Percentiles rank a stretch among this genome's conserved stretches.
Evolutionary conservation across 192 early-diverging fungal genomes (phyloP).

Genomic region (Glomus cerebriforme): DNA sequence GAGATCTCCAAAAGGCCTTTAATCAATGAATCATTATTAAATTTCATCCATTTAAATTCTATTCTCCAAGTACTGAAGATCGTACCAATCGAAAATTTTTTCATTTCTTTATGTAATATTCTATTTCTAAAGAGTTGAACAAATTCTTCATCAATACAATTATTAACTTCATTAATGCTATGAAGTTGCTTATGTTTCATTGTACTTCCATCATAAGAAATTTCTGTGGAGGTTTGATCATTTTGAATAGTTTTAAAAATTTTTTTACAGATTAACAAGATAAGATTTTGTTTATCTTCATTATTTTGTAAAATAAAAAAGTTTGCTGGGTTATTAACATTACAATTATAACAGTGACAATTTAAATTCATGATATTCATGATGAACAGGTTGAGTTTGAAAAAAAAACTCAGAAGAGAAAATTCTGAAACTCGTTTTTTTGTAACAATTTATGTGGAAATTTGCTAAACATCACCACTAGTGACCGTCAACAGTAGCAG

Average conservation of each 20-base stretch:
- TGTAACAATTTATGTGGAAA: too few relatives aligned
- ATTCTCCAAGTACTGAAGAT: not conserved
- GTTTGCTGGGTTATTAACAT: too few relatives aligned
- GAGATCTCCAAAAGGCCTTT: not conserved
- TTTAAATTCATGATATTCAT: not conserved
- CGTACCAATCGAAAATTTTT: not conserved
- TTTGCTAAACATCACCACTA: too few relatives aligned
- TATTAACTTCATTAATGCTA: not conserved
- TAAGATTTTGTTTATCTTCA: conserved; percentile 11
- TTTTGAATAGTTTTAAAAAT: not conserved
- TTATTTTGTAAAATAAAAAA: not conserved
- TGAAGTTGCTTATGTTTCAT: not conserved
- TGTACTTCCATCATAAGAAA: not conserved
- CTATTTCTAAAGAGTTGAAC: not conserved
- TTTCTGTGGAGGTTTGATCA: not conserved
- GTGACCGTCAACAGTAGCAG: too few relatives aligned
- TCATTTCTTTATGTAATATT: not conserved
- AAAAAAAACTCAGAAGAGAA: too few relatives aligned
- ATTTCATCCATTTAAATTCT: not conserved
- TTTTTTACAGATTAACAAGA: not conserved
- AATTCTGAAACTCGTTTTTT: too few relatives aligned
- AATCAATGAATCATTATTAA: not conserved
- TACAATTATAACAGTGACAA: not conserved
- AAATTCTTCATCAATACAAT: not conserved
- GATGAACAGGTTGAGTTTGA: too few relatives aligned